Percentiles rank a stretch among this genome's conserved stretches.
Evolutionary conservation across 1,284 basidiomycete genomes (phyloP).

Genomic region (Blastosporella zonata): DNA sequence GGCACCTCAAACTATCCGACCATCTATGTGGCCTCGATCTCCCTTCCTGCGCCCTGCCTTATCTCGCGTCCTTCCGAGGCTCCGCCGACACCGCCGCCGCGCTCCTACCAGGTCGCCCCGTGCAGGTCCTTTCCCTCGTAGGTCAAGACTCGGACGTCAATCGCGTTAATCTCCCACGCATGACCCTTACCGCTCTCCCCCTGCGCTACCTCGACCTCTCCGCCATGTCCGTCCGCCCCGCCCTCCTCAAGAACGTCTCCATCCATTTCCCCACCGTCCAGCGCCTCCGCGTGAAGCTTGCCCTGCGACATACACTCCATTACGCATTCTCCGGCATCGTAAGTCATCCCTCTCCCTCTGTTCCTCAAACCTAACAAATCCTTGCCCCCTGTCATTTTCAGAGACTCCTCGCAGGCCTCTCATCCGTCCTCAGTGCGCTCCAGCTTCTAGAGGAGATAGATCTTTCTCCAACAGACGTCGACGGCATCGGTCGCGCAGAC

Average conservation of each 20-base stretch:
- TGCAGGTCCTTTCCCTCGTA: slow-evolving; percentile 51
- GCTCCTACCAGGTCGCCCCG: slow-evolving; percentile 57
- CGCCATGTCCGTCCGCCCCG: slow-evolving; percentile 54
- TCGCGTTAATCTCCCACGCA: slow-evolving; percentile 45
- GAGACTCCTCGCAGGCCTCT: slow-evolving; percentile 42
- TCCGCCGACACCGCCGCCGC: slow-evolving; percentile 53
- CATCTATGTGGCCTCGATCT: slow-evolving; percentile 36
- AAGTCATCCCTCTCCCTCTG: slow-evolving; percentile 31
- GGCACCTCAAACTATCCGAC: slow-evolving; percentile 51
- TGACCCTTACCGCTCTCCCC: slow-evolving; percentile 45
- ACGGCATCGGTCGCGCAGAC: slow-evolving; percentile 41
- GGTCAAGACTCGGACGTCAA: slow-evolving; percentile 55
- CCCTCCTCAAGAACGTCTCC: slow-evolving; percentile 53
- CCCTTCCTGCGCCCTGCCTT: slow-evolving; percentile 39
- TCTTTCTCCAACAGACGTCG: slow-evolving; percentile 54
- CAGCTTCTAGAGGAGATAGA: slow-evolving; percentile 41
- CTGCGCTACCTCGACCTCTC: slow-evolving; percentile 56
- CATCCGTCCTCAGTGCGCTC: slow-evolving; percentile 38
- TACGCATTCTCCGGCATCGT: slow-evolving; percentile 63
- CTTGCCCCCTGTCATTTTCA: slow-evolving; percentile 26
- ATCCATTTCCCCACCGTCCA: slow-evolving; percentile 47
- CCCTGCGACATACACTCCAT: slow-evolving; percentile 63
- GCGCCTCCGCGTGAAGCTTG: slow-evolving; percentile 51
- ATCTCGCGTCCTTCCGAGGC: slow-evolving; percentile 55
- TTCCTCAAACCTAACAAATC: not conserved